Base-by-base conservation (phyloP, 306 rosid species). In the Dalbergia oliveri region DNA sequence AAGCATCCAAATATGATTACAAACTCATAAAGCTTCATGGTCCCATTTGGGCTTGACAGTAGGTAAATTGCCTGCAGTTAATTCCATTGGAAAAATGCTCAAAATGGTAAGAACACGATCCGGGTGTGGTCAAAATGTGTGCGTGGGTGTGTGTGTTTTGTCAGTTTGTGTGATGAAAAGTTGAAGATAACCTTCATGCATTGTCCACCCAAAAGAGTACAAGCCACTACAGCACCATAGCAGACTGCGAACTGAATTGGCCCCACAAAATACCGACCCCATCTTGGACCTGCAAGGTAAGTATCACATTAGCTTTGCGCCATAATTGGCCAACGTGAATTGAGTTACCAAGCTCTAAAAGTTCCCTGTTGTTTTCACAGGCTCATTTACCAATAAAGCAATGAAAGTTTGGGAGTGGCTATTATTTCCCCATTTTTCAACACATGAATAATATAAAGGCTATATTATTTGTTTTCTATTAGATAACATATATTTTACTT, bases 251-350 rank as follows among this genome's bases (percentile, higher is more conserved):
- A 90, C 15, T 92, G 97, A 83, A 84, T 75, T 67, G 97, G 94
- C 19, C 94, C 93, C 7, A 92, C 97, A 77, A 80, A 90, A 69
- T 86, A 92, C 45, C 90, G 84, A 82, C 92, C 88, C 91, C 94
- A 90, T 60, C 78, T 67, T 4, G 97, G 92, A 71, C 97, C 97
- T 92, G 83, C 37, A 26, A 14, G 12, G 34, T 66, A 53, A 64
- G 13, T 12, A 18, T 56, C 14, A 66, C 34, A 54, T 41, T 39
- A 11, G 7, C 6, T 4, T 11, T 51, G 0, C 9, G 41, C 41
- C 5, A 4, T 37, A 37, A 37, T 37, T 37, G 41, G 41, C 41
- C 41, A n/a, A 35, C 39, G 3, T 35, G 39, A 35, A 35, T 35
- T 35, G 39, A 35, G 39, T 35, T 37, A 37, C 41, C 41, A 37